These are phyloP conservation scores for Quercus rubra DNA, from an alignment of 306 rosid genomes.

Conservation along the genomic window DNA sequence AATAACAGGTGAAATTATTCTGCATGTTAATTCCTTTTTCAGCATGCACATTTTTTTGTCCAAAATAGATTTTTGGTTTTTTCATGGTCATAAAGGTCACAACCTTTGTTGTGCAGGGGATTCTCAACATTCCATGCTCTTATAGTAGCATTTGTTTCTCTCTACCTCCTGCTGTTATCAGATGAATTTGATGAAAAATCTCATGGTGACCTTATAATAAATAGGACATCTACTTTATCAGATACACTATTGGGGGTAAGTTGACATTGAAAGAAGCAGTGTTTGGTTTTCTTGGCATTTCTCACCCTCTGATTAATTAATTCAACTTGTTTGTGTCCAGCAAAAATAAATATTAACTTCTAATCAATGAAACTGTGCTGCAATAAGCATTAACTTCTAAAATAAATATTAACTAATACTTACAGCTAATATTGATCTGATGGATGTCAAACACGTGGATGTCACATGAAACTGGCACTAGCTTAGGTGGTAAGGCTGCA, in stretches of 20 bases:
- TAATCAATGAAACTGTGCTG: not conserved
- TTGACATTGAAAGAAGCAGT: constrained; percentile 22
- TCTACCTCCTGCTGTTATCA: constrained; percentile 61
- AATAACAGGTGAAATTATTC: constrained; percentile 69
- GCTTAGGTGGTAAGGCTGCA: too few relatives aligned
- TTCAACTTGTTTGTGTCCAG: not conserved
- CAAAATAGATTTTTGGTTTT: constrained; percentile 5
- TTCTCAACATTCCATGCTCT: constrained; percentile 89
- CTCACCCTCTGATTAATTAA: not conserved
- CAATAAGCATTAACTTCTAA: not conserved
- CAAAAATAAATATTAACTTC: not conserved
- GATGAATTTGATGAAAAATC: constrained; percentile 52
- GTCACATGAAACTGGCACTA: too few relatives aligned
- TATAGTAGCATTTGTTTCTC: constrained; percentile 58
- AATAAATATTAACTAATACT: not conserved
- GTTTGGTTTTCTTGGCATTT: constrained; percentile 6
- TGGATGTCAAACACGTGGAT: not conserved
- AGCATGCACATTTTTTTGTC: constrained; percentile 5
- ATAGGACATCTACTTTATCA: constrained; percentile 71
- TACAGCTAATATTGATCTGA: not conserved
- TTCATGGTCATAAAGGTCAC: constrained; percentile 5
- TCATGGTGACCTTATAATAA: constrained; percentile 40
- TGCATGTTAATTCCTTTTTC: constrained; percentile 6
- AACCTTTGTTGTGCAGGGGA: constrained; percentile 55
- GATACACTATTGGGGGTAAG: constrained; percentile 75